Evolutionary conservation across 768 basidiomycete species (phyloP).

Genomic region (Naganishia vaughanmartiniae): DNA sequence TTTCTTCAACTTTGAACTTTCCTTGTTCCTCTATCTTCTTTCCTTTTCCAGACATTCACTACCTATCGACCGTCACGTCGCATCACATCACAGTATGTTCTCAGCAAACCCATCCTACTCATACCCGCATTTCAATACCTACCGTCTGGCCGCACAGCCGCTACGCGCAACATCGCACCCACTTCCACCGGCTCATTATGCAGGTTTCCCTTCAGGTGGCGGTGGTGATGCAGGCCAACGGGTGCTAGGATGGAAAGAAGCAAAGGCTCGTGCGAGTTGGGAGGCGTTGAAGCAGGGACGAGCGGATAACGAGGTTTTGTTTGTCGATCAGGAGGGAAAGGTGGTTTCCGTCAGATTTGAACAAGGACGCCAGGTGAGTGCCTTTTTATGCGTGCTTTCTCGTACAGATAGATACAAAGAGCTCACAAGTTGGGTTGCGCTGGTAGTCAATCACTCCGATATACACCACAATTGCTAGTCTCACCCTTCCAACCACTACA

Average conservation of each 20-base stretch:
- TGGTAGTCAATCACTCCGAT: background rate
- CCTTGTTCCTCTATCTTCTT: no score
- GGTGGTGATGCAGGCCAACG: background rate
- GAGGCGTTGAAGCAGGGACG: background rate
- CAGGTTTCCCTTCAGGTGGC: background rate
- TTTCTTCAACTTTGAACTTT: no score
- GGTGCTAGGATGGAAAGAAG: constrained; percentile 1
- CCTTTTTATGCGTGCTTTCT: background rate
- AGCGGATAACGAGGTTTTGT: background rate
- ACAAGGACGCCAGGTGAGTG: background rate
- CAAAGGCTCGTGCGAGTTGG: background rate
- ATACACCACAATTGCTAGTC: background rate
- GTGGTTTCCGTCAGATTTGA: background rate
- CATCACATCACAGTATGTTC: constrained; percentile 26
- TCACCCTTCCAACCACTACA: background rate
- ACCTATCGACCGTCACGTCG: background rate
- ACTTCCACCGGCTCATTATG: background rate
- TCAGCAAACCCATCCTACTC: constrained; percentile 36
- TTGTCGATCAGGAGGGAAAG: background rate
- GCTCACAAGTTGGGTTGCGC: background rate
- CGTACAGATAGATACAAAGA: no score
- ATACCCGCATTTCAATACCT: constrained; percentile 50
- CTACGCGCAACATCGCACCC: background rate
- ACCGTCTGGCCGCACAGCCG: constrained; percentile 35
- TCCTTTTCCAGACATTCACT: background rate